phyloP scores from a whole-genome alignment of 75 land plant genomes.

The Pinus taeda region DNA sequence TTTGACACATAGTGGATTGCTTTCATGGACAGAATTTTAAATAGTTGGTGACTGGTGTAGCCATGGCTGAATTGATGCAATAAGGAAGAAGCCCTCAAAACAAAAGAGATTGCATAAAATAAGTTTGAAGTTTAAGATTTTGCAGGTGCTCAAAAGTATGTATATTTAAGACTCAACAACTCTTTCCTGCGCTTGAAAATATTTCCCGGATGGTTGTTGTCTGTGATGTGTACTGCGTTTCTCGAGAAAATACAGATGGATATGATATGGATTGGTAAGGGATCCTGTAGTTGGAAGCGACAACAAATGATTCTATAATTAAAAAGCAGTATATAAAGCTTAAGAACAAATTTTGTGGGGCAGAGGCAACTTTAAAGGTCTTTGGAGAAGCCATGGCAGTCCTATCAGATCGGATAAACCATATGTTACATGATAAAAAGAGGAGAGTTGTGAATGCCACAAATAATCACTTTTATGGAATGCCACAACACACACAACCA shows the following conservation, averaged over 20 bases:
- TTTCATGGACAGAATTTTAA: no score
- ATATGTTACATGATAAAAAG: constrained; percentile 49
- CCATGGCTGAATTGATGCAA: constrained; percentile 33
- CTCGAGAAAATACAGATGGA: constrained; percentile 38
- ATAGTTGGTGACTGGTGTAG: no score
- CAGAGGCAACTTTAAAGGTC: constrained; percentile 93
- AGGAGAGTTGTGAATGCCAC: constrained; percentile 13
- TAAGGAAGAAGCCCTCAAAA: constrained; percentile 74
- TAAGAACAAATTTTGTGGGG: constrained; percentile 82
- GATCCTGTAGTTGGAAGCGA: constrained; percentile 63
- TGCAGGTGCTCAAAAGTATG: constrained; percentile 51
- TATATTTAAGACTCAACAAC: constrained; percentile 54
- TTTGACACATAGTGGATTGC: no score
- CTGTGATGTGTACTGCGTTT: constrained; percentile 76
- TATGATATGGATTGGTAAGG: constrained; percentile 83
- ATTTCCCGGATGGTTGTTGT: constrained; percentile 58
- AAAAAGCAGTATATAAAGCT: constrained; percentile 89
- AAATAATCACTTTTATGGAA: constrained; percentile 7
- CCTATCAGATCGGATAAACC: constrained; percentile 59
- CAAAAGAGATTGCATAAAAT: constrained; percentile 64
- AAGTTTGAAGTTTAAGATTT: constrained; percentile 49
- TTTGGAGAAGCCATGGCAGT: constrained; percentile 76
- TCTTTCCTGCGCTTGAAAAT: constrained; percentile 62
- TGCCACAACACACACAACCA: not conserved
- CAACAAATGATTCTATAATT: constrained; percentile 58